These are phyloP conservation scores for Chenopodium formosanum DNA, from an alignment of 148 eudicot genomes.

Conservation along the genomic window DNA sequence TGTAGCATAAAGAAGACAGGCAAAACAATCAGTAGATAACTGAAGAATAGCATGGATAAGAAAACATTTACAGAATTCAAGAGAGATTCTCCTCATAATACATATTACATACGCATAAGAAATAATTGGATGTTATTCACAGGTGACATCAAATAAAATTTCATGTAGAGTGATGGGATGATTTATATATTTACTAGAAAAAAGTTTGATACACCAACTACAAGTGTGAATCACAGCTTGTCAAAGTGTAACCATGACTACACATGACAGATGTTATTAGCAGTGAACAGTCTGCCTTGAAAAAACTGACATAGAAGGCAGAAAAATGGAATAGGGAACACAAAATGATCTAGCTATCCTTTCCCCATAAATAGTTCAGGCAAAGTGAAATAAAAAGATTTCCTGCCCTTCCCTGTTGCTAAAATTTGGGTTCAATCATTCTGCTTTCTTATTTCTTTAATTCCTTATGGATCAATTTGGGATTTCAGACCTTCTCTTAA, in stretches of 20 bases:
- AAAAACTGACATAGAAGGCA: background rate
- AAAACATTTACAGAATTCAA: background rate
- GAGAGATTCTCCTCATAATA: background rate
- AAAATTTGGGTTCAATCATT: conserved; percentile 2
- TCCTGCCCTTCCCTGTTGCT: background rate
- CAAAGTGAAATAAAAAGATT: background rate
- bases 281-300: background rate
- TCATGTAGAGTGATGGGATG: background rate
- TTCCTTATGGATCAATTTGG: background rate
- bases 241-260: background rate
- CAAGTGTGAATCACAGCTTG: background rate
- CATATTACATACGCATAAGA: background rate
- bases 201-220: background rate
- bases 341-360: background rate
- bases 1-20: conserved; percentile 31
- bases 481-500: background rate
- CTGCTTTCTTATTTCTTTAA: background rate
- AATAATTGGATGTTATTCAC: background rate
- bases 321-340: background rate
- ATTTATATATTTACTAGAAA: too few relatives aligned
- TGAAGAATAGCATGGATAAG: background rate
- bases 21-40: conserved; percentile 6
- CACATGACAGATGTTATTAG: background rate
- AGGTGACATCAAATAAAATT: background rate
- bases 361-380: background rate